Evolutionary conservation across 768 basidiomycete species (phyloP).

Genomic region (Butyriboletus loyo): DNA sequence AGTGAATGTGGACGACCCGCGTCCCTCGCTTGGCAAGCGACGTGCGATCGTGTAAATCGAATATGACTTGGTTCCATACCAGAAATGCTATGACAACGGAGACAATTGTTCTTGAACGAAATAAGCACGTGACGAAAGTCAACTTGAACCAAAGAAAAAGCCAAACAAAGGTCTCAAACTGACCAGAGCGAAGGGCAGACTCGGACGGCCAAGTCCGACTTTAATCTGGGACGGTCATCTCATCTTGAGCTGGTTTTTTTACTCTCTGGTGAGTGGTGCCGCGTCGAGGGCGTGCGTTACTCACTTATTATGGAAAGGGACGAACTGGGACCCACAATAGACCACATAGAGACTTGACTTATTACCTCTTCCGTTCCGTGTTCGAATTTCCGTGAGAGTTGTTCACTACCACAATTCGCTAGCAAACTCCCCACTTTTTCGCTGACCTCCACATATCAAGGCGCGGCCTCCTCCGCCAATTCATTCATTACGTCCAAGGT

Average conservation of each 20-base stretch:
- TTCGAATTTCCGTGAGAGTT: slow-evolving; percentile 33
- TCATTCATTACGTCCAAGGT: slow-evolving; percentile 62
- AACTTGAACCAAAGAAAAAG: slow-evolving; percentile 54
- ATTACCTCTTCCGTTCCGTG: slow-evolving; percentile 42
- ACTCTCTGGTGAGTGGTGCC: slow-evolving; percentile 12
- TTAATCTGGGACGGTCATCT: slow-evolving; percentile 16
- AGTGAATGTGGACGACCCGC: slow-evolving; percentile 20
- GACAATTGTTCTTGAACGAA: slow-evolving; percentile 9
- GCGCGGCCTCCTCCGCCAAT: slow-evolving; percentile 70
- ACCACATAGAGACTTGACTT: slow-evolving; percentile 42
- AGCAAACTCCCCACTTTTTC: not conserved
- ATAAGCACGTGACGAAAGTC: slow-evolving; percentile 39
- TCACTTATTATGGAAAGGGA: slow-evolving; percentile 36
- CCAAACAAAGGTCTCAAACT: slow-evolving; percentile 31
- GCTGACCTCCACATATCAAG: slow-evolving; percentile 33
- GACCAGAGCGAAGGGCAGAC: slow-evolving; percentile 1
- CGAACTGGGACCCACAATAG: slow-evolving; percentile 52
- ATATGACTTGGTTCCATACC: not conserved
- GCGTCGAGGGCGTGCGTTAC: slow-evolving; percentile 5
- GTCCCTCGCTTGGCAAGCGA: slow-evolving; percentile 21
- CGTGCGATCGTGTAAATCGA: slow-evolving; percentile 8
- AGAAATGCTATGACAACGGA: slow-evolving; percentile 10
- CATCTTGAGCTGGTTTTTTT: slow-evolving; percentile 3
- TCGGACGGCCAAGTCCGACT: slow-evolving; percentile 23
- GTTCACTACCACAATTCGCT: not conserved